phyloP scores from a whole-genome alignment of 1,284 basidiomycete genomes.

The Trichosporon coremiiforme region DNA sequence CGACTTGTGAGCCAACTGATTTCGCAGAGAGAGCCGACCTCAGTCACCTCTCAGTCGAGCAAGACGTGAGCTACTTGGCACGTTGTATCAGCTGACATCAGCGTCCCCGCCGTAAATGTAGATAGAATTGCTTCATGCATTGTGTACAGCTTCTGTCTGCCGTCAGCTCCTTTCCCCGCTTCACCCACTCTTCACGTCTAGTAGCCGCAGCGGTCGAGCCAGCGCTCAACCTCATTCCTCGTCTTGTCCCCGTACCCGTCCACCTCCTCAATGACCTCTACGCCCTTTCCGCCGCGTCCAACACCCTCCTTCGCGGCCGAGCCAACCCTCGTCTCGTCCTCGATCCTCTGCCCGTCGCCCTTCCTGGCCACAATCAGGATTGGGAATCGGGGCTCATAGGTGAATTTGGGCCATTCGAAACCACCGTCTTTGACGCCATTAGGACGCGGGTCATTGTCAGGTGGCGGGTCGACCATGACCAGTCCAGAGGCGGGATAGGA shows the following conservation, averaged over 20 bases:
- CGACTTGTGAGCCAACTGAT: background rate
- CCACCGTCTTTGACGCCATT: slow-evolving; percentile 7
- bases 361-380: slow-evolving; percentile 58
- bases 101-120: background rate
- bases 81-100: background rate
- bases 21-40: no score
- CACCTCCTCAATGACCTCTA: slow-evolving; percentile 37
- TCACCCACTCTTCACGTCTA: slow-evolving; percentile 23
- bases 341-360: slow-evolving; percentile 19
- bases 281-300: slow-evolving; percentile 50
- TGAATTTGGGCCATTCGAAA: slow-evolving; percentile 60
- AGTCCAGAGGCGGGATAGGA: slow-evolving; percentile 66
- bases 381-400: slow-evolving; percentile 68
- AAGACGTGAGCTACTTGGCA: no score
- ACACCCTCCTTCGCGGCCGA: slow-evolving; percentile 36
- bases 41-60: no score
- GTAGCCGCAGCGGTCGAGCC: slow-evolving; percentile 56
- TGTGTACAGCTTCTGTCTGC: background rate
- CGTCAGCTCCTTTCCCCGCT: background rate
- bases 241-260: slow-evolving; percentile 45
- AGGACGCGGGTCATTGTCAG: slow-evolving; percentile 42
- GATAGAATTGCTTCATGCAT: background rate
- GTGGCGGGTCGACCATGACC: slow-evolving; percentile 64
- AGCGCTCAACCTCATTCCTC: slow-evolving; percentile 53
- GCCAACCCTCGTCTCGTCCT: slow-evolving; percentile 31